Evolutionary conservation across 208 protist species (phyloP).

Genomic region (Trichomonas tenax): DNA sequence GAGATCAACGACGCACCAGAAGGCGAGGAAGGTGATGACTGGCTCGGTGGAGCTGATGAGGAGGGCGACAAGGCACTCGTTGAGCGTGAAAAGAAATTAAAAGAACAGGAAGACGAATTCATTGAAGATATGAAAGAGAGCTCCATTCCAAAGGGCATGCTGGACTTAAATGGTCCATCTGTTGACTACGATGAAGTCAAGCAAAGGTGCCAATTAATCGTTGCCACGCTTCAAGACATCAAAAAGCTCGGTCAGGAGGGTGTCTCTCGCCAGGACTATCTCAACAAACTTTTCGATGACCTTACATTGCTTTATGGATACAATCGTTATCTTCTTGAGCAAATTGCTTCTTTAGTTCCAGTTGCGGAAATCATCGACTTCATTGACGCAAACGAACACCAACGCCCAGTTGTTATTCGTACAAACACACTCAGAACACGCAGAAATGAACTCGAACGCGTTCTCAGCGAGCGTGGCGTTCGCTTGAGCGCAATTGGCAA

Average conservation of each 20-base stretch:
- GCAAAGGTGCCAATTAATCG: background rate
- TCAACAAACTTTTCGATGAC: background rate
- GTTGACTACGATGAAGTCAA: conserved; percentile 8
- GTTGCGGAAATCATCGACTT: background rate
- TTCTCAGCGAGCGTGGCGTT: background rate
- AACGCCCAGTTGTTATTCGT: background rate
- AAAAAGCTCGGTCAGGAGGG: background rate
- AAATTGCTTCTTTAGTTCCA: background rate
- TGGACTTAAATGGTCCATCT: background rate
- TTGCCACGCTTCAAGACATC: background rate
- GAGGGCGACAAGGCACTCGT: background rate
- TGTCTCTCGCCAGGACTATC: background rate
- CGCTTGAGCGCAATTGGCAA: background rate
- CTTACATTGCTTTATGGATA: background rate
- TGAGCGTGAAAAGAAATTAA: background rate
- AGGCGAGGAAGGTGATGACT: background rate
- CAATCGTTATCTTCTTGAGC: background rate
- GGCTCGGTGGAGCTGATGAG: background rate
- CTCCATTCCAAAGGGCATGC: background rate
- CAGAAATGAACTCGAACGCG: background rate
- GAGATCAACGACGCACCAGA: background rate
- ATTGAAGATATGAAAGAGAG: background rate
- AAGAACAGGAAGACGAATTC: background rate
- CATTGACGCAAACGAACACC: background rate
- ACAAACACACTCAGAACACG: background rate